Evolutionary conservation across 169 alveolate species (phyloP).

Genomic region (Plasmodium fragile): DNA sequence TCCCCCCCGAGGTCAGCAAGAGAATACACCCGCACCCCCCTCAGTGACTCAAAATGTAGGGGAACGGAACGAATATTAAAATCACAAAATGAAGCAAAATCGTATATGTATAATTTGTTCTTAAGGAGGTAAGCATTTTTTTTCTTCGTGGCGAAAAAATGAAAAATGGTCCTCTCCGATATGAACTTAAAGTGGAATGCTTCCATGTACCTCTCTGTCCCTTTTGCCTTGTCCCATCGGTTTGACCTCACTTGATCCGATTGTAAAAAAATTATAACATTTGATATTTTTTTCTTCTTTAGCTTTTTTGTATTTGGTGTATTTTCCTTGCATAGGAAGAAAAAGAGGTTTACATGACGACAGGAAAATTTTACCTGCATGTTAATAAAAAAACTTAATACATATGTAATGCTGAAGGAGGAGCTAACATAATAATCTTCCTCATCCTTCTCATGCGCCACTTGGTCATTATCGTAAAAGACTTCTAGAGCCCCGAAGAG

Average conservation of each 20-base stretch:
- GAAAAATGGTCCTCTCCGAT: background rate
- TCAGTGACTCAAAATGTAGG: background rate
- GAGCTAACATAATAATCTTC: background rate
- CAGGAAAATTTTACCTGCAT: background rate
- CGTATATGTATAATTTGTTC: background rate
- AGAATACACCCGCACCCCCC: background rate
- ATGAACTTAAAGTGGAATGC: background rate
- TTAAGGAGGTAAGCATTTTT: background rate
- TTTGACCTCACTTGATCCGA: background rate
- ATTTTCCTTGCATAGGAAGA: background rate
- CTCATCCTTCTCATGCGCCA: background rate
- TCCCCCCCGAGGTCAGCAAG: background rate
- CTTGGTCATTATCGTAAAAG: background rate
- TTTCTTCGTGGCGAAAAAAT: background rate
- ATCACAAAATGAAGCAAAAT: background rate
- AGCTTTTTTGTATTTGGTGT: background rate
- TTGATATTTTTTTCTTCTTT: background rate
- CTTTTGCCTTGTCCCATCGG: background rate
- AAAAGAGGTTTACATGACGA: background rate
- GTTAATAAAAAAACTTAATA: background rate
- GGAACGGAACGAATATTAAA: background rate
- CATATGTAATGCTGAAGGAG: slow-evolving; percentile 5
- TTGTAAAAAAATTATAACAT: background rate
- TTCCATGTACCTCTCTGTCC: background rate
- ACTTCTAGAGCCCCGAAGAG: slow-evolving; percentile 9